Evolutionary conservation across 352 stramenopile species (phyloP), one percentile per base, ranked within the genome.

Genomic region (Globisporangium paddicum): DNA sequence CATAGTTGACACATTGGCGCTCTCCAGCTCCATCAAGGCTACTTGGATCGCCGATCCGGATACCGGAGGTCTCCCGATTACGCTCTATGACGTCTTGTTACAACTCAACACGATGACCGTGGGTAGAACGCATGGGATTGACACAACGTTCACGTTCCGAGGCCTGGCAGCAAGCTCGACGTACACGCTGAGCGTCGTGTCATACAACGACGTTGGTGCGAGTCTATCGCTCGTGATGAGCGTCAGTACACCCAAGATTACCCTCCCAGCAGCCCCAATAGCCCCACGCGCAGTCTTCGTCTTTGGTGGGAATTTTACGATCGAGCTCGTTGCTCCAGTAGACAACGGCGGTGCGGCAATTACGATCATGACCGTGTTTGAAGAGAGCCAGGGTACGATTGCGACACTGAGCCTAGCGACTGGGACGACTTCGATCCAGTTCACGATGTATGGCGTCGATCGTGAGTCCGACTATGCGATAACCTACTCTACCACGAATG

Each of bases 291-390:
- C 64, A 2, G 34, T 76, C 16, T 65, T 52, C 7, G 60, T 86
- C 26, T 87, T 73, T 62, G 81, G 81, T 16, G 78, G 78, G 1
- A 90, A 82, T 38, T 72, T 87, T n/a, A 89, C 77, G 5, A 56
- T 89, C 13, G 58, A 82, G 53, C 21, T 87, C 0, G 40, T 58
- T 0, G 25, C 59, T 14, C 77, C 81, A 10, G 1, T 72, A 0
- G 70, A 82, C n/a, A 78, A 73, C 0, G 81, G 81, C 34, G 81
- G 81, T 21, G 58, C 61, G 0, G 0, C 49, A 3, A 62, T 84
- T 14, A 78, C 55, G 9, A 38, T n/a, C 0, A 67, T 87, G 52
- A 76, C 69, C 5, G 25, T 90, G 16, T 86, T 77, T 38, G 68
- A 86, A 21, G 54, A 54, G 9, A 70, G 16, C 4, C n/a, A 63